These are phyloP conservation scores for Tylopilus vinaceipallidus DNA, from an alignment of 768 basidiomycete species.

Conservation along the genomic window DNA sequence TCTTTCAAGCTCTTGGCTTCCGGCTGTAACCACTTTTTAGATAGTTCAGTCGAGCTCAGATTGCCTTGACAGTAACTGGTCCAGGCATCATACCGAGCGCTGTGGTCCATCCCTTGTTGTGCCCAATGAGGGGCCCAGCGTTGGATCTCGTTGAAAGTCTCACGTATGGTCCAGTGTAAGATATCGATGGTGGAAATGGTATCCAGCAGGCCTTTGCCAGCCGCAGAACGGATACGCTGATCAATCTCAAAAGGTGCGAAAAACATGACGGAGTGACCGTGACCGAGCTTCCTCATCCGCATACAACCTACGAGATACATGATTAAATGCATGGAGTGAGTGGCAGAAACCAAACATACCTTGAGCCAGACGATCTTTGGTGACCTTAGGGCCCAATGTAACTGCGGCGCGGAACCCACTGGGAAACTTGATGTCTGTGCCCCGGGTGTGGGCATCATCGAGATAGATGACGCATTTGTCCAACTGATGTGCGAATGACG, in stretches of 20 bases:
- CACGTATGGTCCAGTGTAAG: conserved; percentile 42
- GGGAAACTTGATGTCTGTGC: conserved; percentile 40
- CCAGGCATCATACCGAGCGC: conserved; percentile 17
- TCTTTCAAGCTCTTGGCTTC: conserved; percentile 39
- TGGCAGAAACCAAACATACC: conserved; percentile 18
- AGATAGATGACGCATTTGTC: conserved; percentile 38
- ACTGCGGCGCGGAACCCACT: conserved; percentile 35
- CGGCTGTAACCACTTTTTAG: conserved; percentile 37
- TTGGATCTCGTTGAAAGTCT: conserved; percentile 44
- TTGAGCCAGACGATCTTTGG: conserved; percentile 36
- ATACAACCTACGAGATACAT: conserved; percentile 41
- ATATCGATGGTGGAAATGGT: conserved; percentile 30
- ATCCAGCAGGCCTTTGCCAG: conserved; percentile 5
- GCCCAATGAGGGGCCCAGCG: conserved; percentile 41
- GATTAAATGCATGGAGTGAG: no score
- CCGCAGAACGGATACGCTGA: conserved; percentile 32
- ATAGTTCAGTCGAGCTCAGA: background rate
- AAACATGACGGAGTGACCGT: conserved; percentile 47
- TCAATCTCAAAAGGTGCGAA: conserved; percentile 45
- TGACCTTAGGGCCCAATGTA: conserved; percentile 38
- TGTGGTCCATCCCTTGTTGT: conserved; percentile 33
- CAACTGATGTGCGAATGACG: conserved; percentile 34
- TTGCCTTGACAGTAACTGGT: conserved; percentile 1
- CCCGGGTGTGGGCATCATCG: conserved; percentile 42
- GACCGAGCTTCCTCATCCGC: conserved; percentile 50